Evolutionary conservation across 2,329 filamentous ascomycete species (phyloP), one percentile per base, ranked within the genome.

Genomic region (Diaporthe sp.): DNA sequence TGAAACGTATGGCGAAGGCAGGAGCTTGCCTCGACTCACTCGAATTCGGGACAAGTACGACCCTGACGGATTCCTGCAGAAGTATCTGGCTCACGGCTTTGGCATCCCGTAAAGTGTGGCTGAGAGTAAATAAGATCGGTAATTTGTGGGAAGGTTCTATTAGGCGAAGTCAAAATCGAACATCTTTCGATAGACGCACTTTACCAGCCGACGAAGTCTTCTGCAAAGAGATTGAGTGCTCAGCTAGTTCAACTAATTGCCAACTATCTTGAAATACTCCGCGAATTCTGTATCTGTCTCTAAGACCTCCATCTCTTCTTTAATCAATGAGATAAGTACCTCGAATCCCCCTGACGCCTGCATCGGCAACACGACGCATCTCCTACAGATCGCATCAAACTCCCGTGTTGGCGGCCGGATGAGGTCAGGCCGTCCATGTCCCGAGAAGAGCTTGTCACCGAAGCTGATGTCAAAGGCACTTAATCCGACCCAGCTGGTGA

Each of bases 21-120:
- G 61, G 42, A 72, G 42, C 31, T 25, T 72, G 9, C 19, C 55
- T 2, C 55, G n/a, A n/a, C 42, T 72, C 19, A 61, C 49, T 10
- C 31, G 51, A 6, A 72, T 53, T 28, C 70, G 42, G 31, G 57
- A 57, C 39, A 72, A 49, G 34, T 72, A 72, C 22, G 70, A 72
- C 13, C 42, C 55, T 5, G 25, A 71, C 6, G 28, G 34, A 12
- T 71, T 71, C 17, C n/a, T 71, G n/a, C 49, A 34, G 19, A 34
- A 58, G 8, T 71, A 49, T 31, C 25, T 71, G 25, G 37, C 53
- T 9, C 68, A 71, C 25, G 68, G 68, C 17, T 71, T 71, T 57
- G 68, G n/a, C 6, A 39, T 71, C 15, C 15, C 44, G 15, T 71
- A 15, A 71, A 8, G 46, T 49, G 19, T 49, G 2, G 46, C 2